Conservation (phyloP, 331 rosid species). For the Quercus phellos region DNA sequence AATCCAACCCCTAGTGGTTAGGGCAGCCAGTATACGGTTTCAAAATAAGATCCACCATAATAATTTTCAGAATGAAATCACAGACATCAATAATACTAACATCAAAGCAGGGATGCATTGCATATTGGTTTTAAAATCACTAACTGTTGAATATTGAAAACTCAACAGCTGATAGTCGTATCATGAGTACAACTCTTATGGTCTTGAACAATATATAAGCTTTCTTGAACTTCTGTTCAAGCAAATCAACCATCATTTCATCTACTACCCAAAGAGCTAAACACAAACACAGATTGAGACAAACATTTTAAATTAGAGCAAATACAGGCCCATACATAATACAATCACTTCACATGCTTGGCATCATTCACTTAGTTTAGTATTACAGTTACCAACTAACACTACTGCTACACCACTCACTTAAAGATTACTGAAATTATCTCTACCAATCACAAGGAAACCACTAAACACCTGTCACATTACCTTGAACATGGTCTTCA, state of each 20-base stretch:
- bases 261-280: background rate
- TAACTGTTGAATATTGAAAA: background rate
- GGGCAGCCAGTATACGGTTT: background rate
- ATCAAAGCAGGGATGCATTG: background rate
- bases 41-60: background rate
- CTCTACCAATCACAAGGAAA: conserved; percentile 4
- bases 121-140: background rate
- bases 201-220: background rate
- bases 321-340: background rate
- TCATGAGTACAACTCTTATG: background rate
- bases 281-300: background rate
- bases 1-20: background rate
- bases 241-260: background rate
- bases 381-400: conserved; percentile 11
- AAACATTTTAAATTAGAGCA: background rate
- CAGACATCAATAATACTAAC: background rate
- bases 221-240: background rate
- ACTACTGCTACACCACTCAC: conserved; percentile 1
- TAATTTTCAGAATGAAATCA: background rate
- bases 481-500: conserved; percentile 12
- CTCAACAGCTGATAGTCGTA: background rate
- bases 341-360: conserved; percentile 5
- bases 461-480: background rate
- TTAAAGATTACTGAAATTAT: background rate
- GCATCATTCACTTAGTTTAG: conserved; percentile 11